Evolutionary conservation across 805 yeast genomes (phyloP), one percentile per base, ranked within the genome.

Genomic region (baker's yeast (Saccharomyces cerevisiae)): DNA sequence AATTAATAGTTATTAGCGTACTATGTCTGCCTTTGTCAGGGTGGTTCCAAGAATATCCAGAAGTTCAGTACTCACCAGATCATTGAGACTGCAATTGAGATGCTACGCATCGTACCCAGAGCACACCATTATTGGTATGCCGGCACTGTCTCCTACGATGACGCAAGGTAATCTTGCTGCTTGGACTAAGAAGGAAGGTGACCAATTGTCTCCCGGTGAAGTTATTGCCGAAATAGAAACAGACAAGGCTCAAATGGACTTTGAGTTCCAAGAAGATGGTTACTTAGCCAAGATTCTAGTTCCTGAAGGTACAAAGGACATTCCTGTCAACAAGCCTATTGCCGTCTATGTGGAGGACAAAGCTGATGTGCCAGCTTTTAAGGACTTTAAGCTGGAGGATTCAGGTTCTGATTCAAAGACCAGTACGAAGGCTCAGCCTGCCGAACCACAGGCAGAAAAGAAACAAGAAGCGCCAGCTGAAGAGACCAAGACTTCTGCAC

Each of bases 111-210:
- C 79, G 26, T 88, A 81, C 74, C 96, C 96, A 36, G 73, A 83
- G 22, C 97, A 94, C 74, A 82, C 87, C 57, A 84, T 94, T 67
- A 89, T 94, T 65, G 85, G 85, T 70, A 94, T 94, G 99, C 99
- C 99, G 50, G 99, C 99, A 9, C 78, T 94, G 66, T 92, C 98
- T n/a, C 99, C 99, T 61, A 94, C 99, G 53, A 94, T 94, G 99
- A 87, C 97, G 57, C 92, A 88, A 69, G 99, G 99, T 70, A 85
- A 83, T 72, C 77, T 94, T 60, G 92, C 92, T 43, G 77, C 82
- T 56, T 94, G 99, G 99, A 80, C 83, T 70, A 94, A 91, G 77
- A 73, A 80, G 48, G 88, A 84, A 41, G 99, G 99, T 67, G 99
- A 94, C 70, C 74, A 81, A 71, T 82, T 94, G 61, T 66, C 79